Percentiles rank a stretch among this genome's conserved stretches.
Conservation (phyloP, 352 stramenopile genomes). For the Phytophthora uliginosa region DNA sequence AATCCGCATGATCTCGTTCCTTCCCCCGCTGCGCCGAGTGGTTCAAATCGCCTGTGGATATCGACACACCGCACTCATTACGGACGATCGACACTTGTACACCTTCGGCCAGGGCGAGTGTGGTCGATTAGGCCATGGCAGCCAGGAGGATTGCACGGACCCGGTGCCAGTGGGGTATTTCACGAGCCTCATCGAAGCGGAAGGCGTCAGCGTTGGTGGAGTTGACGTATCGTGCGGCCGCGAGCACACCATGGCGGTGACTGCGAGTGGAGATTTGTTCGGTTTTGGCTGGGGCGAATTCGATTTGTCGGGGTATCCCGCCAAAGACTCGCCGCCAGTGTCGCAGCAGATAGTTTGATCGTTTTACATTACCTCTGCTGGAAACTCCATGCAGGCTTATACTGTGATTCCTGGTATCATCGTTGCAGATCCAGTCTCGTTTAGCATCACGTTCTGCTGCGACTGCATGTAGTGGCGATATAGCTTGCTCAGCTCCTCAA, state of each 20-base stretch:
- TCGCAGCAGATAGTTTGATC: too few species aligned
- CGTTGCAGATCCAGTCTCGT: not conserved
- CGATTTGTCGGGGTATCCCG: too few species aligned
- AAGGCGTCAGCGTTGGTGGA: conserved; percentile 45
- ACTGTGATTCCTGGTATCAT: not conserved
- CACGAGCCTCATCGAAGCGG: conserved; percentile 48
- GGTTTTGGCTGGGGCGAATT: conserved; percentile 83
- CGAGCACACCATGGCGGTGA: conserved; percentile 89
- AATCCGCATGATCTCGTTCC: conserved; percentile 56
- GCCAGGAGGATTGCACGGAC: conserved; percentile 54
- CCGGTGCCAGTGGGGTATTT: conserved; percentile 73
- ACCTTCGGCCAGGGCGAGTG: conserved; percentile 89
- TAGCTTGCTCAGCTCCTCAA: conserved; percentile 26
- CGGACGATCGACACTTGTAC: conserved; percentile 69
- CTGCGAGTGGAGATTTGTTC: conserved; percentile 72
- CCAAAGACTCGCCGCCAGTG: too few species aligned
- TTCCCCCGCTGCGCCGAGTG: conserved; percentile 61
- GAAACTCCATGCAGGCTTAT: not conserved
- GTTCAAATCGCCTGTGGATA: conserved; percentile 83
- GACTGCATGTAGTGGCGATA: conserved; percentile 19
- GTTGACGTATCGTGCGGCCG: conserved; percentile 81
- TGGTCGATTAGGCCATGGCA: conserved; percentile 77
- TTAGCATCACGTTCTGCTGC: conserved; percentile 23
- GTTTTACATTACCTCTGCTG: too few species aligned
- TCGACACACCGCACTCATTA: conserved; percentile 80